Percentiles rank a stretch among this genome's conserved stretches.
These are phyloP conservation scores for Apiotrichum veenhuisii DNA, from an alignment of 1,284 basidiomycete species.

Conservation along the genomic window DNA sequence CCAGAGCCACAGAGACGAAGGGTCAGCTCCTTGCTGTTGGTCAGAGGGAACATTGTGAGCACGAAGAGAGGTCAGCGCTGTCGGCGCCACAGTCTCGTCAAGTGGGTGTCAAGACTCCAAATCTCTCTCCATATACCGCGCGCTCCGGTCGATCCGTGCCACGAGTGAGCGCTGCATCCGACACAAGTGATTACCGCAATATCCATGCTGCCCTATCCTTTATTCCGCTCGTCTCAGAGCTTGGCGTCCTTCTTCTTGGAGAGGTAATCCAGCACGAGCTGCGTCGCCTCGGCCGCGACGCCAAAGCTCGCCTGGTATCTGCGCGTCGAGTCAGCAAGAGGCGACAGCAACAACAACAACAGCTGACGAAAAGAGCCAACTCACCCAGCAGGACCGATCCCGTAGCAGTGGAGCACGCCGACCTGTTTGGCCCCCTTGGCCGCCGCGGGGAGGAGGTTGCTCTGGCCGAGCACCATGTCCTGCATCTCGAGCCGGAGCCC, in stretches of 20 bases:
- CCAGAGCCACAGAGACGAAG: too few species aligned
- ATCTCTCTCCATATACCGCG: too few species aligned
- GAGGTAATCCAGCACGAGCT: slow-evolving; percentile 27
- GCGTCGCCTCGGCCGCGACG: slow-evolving; percentile 43
- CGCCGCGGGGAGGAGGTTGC: slow-evolving; percentile 59
- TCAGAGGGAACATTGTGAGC: too few species aligned
- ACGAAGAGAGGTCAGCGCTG: too few species aligned
- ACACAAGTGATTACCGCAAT: too few species aligned
- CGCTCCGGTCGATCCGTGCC: too few species aligned
- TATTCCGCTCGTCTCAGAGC: neutral
- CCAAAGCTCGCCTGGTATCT: slow-evolving; percentile 46
- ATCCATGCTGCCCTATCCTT: neutral
- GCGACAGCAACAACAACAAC: neutral
- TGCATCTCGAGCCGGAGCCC: slow-evolving; percentile 67
- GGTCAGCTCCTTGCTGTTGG: too few species aligned
- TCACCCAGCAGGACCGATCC: slow-evolving; percentile 50
- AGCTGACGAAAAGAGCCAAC: slow-evolving; percentile 16
- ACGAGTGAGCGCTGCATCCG: too few species aligned
- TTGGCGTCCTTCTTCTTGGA: slow-evolving; percentile 2
- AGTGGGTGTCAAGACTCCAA: too few species aligned
- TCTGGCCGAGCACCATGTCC: slow-evolving; percentile 45
- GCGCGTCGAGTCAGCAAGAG: slow-evolving; percentile 6
- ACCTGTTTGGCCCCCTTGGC: slow-evolving; percentile 55
- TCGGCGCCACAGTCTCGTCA: too few species aligned
- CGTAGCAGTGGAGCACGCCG: slow-evolving; percentile 68